Base-by-base conservation (phyloP, 2,329 filamentous ascomycete genomes). In the Exophiala calicioides region DNA sequence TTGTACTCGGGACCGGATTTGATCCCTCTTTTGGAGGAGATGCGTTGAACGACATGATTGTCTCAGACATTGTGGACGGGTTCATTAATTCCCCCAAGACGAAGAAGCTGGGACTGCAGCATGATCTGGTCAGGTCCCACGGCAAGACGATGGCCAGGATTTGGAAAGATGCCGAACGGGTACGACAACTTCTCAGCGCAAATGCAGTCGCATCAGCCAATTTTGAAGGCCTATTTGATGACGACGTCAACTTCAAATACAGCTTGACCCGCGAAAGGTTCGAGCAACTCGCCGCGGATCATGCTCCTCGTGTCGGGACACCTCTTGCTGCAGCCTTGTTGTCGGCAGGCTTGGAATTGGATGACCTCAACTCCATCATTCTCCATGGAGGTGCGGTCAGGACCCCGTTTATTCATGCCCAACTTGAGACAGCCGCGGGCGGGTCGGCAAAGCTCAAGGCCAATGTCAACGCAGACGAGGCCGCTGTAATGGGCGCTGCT, bases 401-500 rank as follows among this genome's bases (percentile, higher is more conserved):
- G 52, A 97, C 91, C 6, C 93, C 93, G 0, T 96, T 97, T 60
- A 88, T 98, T 8, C 91, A 97, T 67, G 91, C 85, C 69, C 79
- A 86, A 60, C 81, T 98, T 12, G 90, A 96, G 70, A 80, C 82
- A 52, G 69, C 87, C 32, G 79, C 84, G 39, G 86, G 88, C 27
- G 80, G 78, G 13, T 69, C 82, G 5, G 82, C 86, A 40, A 96
- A 95, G 74, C 77, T 98, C 50, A 85, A 90, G 56, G 86, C 85
- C 62, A 98, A 94, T 60, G 93, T 98, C 64, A 98, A 98, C 71
- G 87, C 91, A 8, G 93, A 98, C 62, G 93, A 98, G 70, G 86
- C 93, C 18, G 93, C 93, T 39, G 93, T 95, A 7, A 95, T 97
- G 67, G 93, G 93, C 60, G 91, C 93, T 44, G 90, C 86, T 20